These are phyloP conservation scores for Spiromastix sp. DNA, from an alignment of 2,329 filamentous ascomycete genomes.

Conservation along the genomic window DNA sequence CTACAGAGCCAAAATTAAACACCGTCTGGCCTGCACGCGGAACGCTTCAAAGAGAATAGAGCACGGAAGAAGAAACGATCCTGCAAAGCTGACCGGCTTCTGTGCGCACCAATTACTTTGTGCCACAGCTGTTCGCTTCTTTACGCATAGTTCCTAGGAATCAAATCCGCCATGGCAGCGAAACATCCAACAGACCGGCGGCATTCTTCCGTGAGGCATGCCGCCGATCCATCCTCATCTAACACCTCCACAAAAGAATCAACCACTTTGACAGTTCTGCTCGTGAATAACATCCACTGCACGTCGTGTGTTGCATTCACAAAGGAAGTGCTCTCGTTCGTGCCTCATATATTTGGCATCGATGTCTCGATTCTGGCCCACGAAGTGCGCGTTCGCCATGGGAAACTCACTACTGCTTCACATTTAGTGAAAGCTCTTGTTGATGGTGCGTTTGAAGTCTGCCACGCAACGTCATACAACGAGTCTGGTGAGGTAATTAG, in stretches of 20 bases:
- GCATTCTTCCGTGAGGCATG: not conserved
- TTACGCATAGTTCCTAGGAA: too few species aligned
- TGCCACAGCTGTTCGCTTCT: too few species aligned
- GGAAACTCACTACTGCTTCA: constrained; percentile 18
- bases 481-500: constrained; percentile 19
- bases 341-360: constrained; percentile 24
- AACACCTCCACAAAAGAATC: too few species aligned
- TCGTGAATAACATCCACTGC: constrained; percentile 40
- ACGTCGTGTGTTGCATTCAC: constrained; percentile 38
- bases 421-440: constrained; percentile 29
- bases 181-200: not conserved
- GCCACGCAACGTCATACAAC: constrained; percentile 32
- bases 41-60: too few species aligned
- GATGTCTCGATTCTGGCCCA: constrained; percentile 36
- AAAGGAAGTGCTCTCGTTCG: constrained; percentile 31
- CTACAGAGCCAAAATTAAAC: too few species aligned
- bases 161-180: constrained; percentile 4
- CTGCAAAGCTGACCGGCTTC: too few species aligned
- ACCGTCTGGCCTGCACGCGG: too few species aligned
- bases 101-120: too few species aligned
- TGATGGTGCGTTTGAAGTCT: constrained; percentile 38
- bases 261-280: too few species aligned
- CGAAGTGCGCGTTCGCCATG: constrained; percentile 33
- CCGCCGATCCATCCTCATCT: too few species aligned
- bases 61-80: too few species aligned